Percentiles rank a stretch among this genome's conserved stretches.
These are phyloP conservation scores for Vachellia collinsii DNA, from an alignment of 306 rosid genomes.

Conservation along the genomic window DNA sequence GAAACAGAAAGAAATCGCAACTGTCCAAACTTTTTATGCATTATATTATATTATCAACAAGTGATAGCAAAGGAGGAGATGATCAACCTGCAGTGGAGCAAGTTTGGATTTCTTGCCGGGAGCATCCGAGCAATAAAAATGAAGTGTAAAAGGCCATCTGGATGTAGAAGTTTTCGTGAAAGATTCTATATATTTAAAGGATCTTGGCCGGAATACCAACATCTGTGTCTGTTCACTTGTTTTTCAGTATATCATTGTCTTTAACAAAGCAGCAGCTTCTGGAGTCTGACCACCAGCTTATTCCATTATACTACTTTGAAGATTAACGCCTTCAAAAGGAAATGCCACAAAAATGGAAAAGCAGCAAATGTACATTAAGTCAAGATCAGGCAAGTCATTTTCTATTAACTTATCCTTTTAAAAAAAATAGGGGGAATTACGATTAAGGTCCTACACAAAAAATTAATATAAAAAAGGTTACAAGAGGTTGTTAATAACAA, in stretches of 20 bases:
- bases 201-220: constrained; percentile 53
- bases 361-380: constrained; percentile 8
- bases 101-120: constrained; percentile 67
- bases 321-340: constrained; percentile 32
- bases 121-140: constrained; percentile 52
- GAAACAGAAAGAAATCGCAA: constrained; percentile 29
- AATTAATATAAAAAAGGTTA: no score
- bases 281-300: constrained; percentile 21
- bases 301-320: constrained; percentile 16
- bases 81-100: constrained; percentile 85
- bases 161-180: constrained; percentile 43
- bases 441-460: no score
- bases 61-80: constrained; percentile 12
- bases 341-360: constrained; percentile 8
- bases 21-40: neutral
- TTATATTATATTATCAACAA: neutral
- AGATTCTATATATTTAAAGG: constrained; percentile 44
- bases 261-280: constrained; percentile 21
- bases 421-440: no score
- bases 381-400: neutral
- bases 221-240: constrained; percentile 41
- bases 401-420: neutral
- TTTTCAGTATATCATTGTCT: constrained; percentile 25
- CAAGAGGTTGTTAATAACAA: no score
- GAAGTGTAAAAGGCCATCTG: constrained; percentile 52